Percentiles rank a stretch among this genome's conserved stretches.
Evolutionary conservation across 805 yeast genomes (phyloP).

Genomic region (Ogataea neopini): DNA sequence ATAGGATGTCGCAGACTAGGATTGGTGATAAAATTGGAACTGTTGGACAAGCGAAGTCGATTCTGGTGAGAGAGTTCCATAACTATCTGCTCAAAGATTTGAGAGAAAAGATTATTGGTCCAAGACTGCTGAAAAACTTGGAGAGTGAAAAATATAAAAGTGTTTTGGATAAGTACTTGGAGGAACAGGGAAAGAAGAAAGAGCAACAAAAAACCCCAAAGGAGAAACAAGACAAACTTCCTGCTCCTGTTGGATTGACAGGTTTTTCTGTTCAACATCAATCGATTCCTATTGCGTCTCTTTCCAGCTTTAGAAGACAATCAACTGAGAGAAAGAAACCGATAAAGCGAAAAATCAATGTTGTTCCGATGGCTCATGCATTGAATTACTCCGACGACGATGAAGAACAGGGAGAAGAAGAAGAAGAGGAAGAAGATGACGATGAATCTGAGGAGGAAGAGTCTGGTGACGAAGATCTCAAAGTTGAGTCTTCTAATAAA

Average conservation of each 20-base stretch:
- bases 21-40: slow-evolving; percentile 36
- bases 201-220: neutral
- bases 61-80: slow-evolving; percentile 64
- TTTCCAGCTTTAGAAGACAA: slow-evolving; percentile 38
- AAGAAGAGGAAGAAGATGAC: slow-evolving; percentile 21
- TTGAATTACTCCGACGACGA: slow-evolving; percentile 44
- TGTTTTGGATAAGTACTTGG: slow-evolving; percentile 37
- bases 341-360: slow-evolving; percentile 25
- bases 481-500: slow-evolving; percentile 5
- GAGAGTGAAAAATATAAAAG: slow-evolving; percentile 61
- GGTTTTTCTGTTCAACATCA: slow-evolving; percentile 26
- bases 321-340: slow-evolving; percentile 51
- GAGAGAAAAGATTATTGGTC: slow-evolving; percentile 70
- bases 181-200: slow-evolving; percentile 20
- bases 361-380: slow-evolving; percentile 57
- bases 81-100: slow-evolving; percentile 67
- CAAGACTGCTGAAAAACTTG: slow-evolving; percentile 61
- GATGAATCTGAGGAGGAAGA: slow-evolving; percentile 27
- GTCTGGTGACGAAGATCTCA: slow-evolving; percentile 13
- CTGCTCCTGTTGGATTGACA: slow-evolving; percentile 16
- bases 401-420: slow-evolving; percentile 18
- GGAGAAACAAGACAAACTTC: slow-evolving; percentile 10
- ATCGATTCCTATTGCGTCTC: slow-evolving; percentile 21
- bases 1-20: slow-evolving; percentile 30
- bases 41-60: slow-evolving; percentile 57